Base-by-base conservation (phyloP, 768 basidiomycete genomes). In the Crepidotus variabilis region DNA sequence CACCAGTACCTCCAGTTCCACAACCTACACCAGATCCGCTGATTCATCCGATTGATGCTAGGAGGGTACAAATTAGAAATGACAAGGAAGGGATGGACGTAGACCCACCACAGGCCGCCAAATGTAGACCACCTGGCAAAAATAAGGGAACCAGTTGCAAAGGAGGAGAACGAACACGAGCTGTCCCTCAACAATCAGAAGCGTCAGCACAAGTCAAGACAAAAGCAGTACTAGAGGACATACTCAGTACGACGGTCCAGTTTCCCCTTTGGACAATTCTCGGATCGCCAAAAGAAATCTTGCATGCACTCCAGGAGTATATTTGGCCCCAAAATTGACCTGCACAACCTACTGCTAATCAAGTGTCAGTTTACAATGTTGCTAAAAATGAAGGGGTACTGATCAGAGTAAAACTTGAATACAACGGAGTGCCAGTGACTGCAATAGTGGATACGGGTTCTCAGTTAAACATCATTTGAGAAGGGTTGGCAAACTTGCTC, bases 371-470 rank as follows among this genome's bases (percentile, higher is more conserved):
- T 4, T 47, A 20, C 11, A 46, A 24, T 2, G 22, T 14, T 18
- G 28, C 22, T n/a, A 2, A 36, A 35, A 24, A 35, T 22, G 5
- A 21, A 6, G 53, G 50, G 0, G 13, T 52, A 0, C 21, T 68
- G 7, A 63, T 68, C 9, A 52, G 53, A 24, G 22, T 67, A 14
- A 20, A 33, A 13, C 52, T 69, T 20, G 22, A 55, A 20, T 61
- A 50, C 18, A 47, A 54, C 7, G 55, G 56, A 16, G 5, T 39
- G 10, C 32, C 46, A 0, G 55, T 71, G n/a, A n/a, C n/a, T n/a
- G n/a, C n/a, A n/a, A n/a, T n/a, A n/a, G n/a, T n/a, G n/a, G n/a
- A n/a, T n/a, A n/a, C n/a, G n/a, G n/a, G n/a, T n/a, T n/a, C n/a
- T n/a, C n/a, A n/a, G n/a, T n/a, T n/a, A n/a, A n/a, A n/a, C n/a